Evolutionary conservation across 192 early-diverging fungal genomes (phyloP).

Genomic region (Podila verticillata): DNA sequence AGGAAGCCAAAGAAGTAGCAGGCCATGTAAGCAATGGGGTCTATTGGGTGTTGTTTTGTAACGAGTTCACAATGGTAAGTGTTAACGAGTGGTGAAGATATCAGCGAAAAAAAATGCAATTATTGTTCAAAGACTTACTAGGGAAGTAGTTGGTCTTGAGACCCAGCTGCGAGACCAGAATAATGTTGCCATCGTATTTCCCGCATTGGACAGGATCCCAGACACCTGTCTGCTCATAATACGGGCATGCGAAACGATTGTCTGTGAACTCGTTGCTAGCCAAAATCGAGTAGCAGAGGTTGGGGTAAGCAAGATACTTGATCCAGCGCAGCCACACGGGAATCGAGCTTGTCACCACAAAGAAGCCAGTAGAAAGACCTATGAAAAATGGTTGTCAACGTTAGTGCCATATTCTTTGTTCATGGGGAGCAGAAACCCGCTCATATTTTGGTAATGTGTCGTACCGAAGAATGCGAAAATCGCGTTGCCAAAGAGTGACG

Average conservation of each 20-base stretch:
- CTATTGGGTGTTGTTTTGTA: too few species aligned
- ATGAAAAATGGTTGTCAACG: background rate
- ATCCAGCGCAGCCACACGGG: constrained; percentile 49
- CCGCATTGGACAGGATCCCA: constrained; percentile 35
- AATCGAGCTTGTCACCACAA: constrained; percentile 39
- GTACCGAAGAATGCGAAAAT: constrained; percentile 50
- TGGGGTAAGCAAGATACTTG: constrained; percentile 33
- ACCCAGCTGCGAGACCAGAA: constrained; percentile 20
- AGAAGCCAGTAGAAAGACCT: constrained; percentile 47
- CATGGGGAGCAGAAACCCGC: background rate
- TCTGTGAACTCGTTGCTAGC: constrained; percentile 48
- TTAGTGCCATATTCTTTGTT: background rate
- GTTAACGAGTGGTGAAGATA: background rate
- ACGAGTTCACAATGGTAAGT: background rate
- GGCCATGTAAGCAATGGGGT: constrained; percentile 17
- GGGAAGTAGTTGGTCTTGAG: constrained; percentile 26
- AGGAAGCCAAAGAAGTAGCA: constrained; percentile 36
- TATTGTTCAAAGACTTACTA: constrained; percentile 6
- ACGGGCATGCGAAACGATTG: constrained; percentile 24
- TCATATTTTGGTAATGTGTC: background rate
- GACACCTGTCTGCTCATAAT: constrained; percentile 1
- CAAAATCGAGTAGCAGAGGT: constrained; percentile 29
- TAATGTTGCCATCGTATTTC: constrained; percentile 23
- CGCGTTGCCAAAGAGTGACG: constrained; percentile 38
- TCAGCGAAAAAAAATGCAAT: background rate